Conservation (phyloP, 2,329 filamentous ascomycete species). For the Shiraia sp. region DNA sequence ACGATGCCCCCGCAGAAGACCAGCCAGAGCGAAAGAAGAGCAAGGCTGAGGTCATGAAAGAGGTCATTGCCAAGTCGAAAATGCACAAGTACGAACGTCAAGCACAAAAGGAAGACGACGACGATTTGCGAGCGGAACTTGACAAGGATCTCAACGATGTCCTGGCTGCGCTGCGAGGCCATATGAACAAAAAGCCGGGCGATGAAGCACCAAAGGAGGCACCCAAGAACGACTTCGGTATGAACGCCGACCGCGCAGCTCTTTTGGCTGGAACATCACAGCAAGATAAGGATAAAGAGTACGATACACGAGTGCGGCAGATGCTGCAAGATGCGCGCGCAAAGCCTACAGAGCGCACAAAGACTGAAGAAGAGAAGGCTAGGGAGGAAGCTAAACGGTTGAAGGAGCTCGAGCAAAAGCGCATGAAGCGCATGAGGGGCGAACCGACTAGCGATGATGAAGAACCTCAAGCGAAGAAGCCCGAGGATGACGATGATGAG, state of each 20-base stretch:
- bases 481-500: slow-evolving; percentile 22
- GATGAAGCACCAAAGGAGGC: slow-evolving; percentile 47
- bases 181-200: slow-evolving; percentile 55
- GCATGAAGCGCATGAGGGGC: slow-evolving; percentile 84
- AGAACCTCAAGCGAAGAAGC: slow-evolving; percentile 53
- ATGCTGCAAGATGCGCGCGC: slow-evolving; percentile 84
- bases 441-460: slow-evolving; percentile 74
- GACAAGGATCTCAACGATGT: slow-evolving; percentile 82
- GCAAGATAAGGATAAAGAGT: slow-evolving; percentile 77
- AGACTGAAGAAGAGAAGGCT: slow-evolving; percentile 58
- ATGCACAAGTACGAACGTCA: slow-evolving; percentile 93
- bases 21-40: slow-evolving; percentile 86
- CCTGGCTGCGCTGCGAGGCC: slow-evolving; percentile 68
- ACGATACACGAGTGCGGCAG: slow-evolving; percentile 81
- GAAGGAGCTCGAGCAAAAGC: slow-evolving; percentile 79
- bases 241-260: slow-evolving; percentile 66
- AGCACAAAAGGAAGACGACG: slow-evolving; percentile 88
- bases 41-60: slow-evolving; percentile 97
- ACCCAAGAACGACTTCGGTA: slow-evolving; percentile 46
- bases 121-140: slow-evolving; percentile 80
- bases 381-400: slow-evolving; percentile 77
- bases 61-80: slow-evolving; percentile 97
- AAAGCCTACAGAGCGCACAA: slow-evolving; percentile 82
- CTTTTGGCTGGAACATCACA: slow-evolving; percentile 65
- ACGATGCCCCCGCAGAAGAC: slow-evolving; percentile 47